Conservation (phyloP, 176 grass and related monocot species). For the Oryza longistaminata region DNA sequence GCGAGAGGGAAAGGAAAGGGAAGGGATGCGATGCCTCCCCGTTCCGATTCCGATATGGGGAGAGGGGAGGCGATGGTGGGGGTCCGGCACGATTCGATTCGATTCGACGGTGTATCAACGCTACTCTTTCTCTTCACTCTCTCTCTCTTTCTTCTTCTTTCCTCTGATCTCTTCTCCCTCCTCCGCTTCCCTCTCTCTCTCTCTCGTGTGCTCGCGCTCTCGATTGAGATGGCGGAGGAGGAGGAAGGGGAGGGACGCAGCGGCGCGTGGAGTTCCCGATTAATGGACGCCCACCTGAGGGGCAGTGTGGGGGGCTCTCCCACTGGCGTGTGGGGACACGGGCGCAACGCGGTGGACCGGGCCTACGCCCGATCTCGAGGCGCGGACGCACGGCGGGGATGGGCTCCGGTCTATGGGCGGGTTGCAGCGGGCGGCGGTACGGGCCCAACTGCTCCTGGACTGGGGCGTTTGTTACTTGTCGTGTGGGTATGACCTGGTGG, state of each 20-base stretch:
- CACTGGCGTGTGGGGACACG: not conserved
- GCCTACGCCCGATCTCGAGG: not conserved
- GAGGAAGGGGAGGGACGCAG: not conserved
- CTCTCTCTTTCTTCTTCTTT: constrained; percentile 20
- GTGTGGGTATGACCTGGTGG: not conserved
- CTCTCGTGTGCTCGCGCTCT: not conserved
- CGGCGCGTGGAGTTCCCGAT: not conserved
- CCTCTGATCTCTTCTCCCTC: not conserved
- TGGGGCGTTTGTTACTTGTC: constrained; percentile 32
- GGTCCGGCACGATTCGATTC: constrained; percentile 31
- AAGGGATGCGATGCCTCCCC: constrained; percentile 32
- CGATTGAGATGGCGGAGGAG: constrained; percentile 4
- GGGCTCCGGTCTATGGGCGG: not conserved
- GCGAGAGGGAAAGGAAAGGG: not conserved
- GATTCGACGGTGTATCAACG: constrained; percentile 98
- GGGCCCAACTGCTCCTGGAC: constrained; percentile 35
- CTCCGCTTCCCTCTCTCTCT: not conserved
- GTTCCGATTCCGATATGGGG: constrained; percentile 45
- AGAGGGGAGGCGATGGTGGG: not conserved
- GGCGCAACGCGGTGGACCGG: not conserved
- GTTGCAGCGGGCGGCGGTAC: not conserved
- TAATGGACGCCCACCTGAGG: not conserved
- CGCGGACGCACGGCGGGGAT: not conserved
- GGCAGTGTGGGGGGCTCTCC: not conserved
- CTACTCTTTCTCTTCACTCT: constrained; percentile 78